Evolutionary conservation across 805 yeast genomes (phyloP), one percentile per base, ranked within the genome.

Genomic region (Candida ortonii): DNA sequence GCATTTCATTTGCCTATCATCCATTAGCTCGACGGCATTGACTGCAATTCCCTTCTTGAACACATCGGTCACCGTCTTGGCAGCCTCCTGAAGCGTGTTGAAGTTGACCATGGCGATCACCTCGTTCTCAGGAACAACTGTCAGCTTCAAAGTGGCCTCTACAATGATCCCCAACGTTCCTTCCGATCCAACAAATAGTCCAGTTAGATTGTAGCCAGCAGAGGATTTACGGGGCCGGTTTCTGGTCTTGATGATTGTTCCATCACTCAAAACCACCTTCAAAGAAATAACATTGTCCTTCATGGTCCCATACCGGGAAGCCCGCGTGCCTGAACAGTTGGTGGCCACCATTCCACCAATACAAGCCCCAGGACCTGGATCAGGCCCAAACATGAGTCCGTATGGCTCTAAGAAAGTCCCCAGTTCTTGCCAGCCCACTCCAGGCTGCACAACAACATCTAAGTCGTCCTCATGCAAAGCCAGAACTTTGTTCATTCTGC

Each of bases 281-380:
- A 83, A 54, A 37, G 73, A 73, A 16, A 83, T 55, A 1, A 81
- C 77, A 53, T 82, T 78, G 54, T 84, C 88, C 52, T 79, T 76
- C 78, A 84, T 81, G 12, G 90, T 84, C 14, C 94, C 94, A 47
- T 82, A 84, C 31, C 85, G 59, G 16, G 79, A 76, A 16, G 90
- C 89, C 47, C 83, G 80, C 3, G 90, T 80, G 6, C 94, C 94
- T 0, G 89, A 81, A 39, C 90, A 83, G 20, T 82, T 78, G 16
- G 85, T 82, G 7, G 80, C 82, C 28, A 79, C 75, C 76, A 82
- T 80, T 4, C 94, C 94, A 24, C 86, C 84, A 37, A 84, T 78
- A 42, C 78, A 70, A 1, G 90, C 93, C 34, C 87, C 87, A 15
- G 90, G 88, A 28, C 89, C 89, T 1, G 67, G 83, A 55, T 83